Evolutionary conservation across 2,329 filamentous ascomycete species (phyloP), one percentile per base, ranked within the genome.

Genomic region (Emergomyces pasteurianus): DNA sequence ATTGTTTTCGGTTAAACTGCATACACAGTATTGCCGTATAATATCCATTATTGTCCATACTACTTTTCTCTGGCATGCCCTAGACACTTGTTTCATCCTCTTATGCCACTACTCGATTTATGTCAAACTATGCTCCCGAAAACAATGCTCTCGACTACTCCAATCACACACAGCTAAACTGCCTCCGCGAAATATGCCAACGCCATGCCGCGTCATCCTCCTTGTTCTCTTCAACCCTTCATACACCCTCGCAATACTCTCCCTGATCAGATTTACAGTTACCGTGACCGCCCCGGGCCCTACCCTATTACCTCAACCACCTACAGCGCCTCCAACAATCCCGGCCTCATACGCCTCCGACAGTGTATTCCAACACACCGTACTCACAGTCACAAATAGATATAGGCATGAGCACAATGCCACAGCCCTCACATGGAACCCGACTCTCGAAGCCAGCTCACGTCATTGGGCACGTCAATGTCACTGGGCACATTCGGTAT

Each of bases 331-430:
- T 26, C 21, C 52, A 1, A 14, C 43, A 23, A 53, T 46, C n/a
- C 38, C 59, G 3, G 12, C 26, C 7, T 47, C 53, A 21, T 58
- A 56, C 18, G 28, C 53, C 18, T 47, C 52, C 31, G 21, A 49
- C 40, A 21, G 21, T 4, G 21, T n/a, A 26, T 57, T 60, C 42
- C 59, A 28, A 8, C 31, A 58, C 12, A 43, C 52, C 26, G 47
- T 58, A 34, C 53, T 57, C 36, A 6, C 43, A 10, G 80, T 79
- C 66, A 88, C 84, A 43, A 90, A 91, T 72, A 72, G 77, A 55
- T 89, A 86, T 75, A 84, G 88, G 26, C 64, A 65, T 7, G 73
- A 83, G 63, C 85, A 90, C 74, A 83, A 84, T 65, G 86, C 85
- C 38, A 73, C 74, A 0, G 70, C 73, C 0, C 68, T 90, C 2